Percentiles rank a stretch among this genome's conserved stretches.
These are phyloP conservation scores for Scheffersomyces lignicola DNA, from an alignment of 1,139 yeast species.

Conservation along the genomic window DNA sequence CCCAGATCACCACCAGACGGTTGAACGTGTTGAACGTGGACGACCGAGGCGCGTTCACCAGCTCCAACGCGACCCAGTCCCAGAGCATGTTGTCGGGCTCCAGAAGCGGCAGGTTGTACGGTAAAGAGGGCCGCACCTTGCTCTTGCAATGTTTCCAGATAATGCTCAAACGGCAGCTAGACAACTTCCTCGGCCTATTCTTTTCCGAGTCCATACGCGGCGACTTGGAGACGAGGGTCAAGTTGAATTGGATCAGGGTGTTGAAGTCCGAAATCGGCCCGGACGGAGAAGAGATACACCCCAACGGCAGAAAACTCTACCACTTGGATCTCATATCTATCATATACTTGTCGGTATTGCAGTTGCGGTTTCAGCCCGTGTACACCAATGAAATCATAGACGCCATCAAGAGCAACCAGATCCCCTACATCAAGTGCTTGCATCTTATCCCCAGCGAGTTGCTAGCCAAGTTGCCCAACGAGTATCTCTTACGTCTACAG, in stretches of 20 bases:
- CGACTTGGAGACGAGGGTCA: slow-evolving; percentile 43
- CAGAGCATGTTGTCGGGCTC: slow-evolving; percentile 6
- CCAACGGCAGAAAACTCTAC: slow-evolving; percentile 5
- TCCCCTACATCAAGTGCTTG: slow-evolving; percentile 40
- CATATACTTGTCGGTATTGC: slow-evolving; percentile 38
- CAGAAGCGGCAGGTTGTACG: slow-evolving; percentile 37
- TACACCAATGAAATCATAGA: slow-evolving; percentile 35
- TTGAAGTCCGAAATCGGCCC: background rate
- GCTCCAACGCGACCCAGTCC: slow-evolving; percentile 10
- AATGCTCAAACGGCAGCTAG: slow-evolving; percentile 52
- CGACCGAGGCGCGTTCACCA: slow-evolving; percentile 19
- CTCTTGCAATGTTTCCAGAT: slow-evolving; percentile 55
- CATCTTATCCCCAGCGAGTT: slow-evolving; percentile 27
- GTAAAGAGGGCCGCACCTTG: slow-evolving; percentile 50
- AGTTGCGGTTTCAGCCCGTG: slow-evolving; percentile 35
- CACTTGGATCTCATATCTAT: slow-evolving; percentile 32
- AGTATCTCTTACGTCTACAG: slow-evolving; percentile 25
- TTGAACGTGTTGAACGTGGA: slow-evolving; percentile 38
- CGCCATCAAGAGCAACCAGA: slow-evolving; percentile 27
- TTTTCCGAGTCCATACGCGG: slow-evolving; percentile 22
- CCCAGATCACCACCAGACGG: slow-evolving; percentile 49
- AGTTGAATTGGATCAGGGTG: slow-evolving; percentile 51
- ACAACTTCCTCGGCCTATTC: slow-evolving; percentile 12
- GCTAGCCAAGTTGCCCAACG: slow-evolving; percentile 24
- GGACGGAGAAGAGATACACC: slow-evolving; percentile 9